A percentile compares a stretch with the other conserved stretches of the same genome.
Evolutionary conservation across 495 filamentous ascomycete species (phyloP).

Genomic region (Neurospora sp.): DNA sequence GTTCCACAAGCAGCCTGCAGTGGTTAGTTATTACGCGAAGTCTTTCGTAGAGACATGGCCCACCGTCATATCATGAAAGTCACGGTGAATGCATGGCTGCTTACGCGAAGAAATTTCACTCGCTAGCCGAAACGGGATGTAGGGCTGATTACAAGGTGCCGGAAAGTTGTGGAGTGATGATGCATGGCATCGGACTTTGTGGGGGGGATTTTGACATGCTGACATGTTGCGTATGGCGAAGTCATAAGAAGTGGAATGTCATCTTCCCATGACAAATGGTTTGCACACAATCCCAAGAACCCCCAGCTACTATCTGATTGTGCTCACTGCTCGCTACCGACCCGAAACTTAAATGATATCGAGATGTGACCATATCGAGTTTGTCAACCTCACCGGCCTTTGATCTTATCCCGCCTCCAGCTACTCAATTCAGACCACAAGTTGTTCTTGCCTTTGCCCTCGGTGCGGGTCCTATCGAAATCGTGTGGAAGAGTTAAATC

Average conservation of each 20-base stretch:
- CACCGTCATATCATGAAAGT: background rate
- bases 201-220: background rate
- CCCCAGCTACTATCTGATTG: background rate
- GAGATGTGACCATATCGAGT: background rate
- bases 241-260: background rate
- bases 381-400: background rate
- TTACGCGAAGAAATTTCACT: background rate
- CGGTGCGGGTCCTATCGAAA: background rate
- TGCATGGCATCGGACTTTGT: background rate
- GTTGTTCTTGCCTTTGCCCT: background rate
- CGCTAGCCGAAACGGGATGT: background rate
- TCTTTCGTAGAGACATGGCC: background rate
- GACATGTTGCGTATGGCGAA: background rate
- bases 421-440: background rate
- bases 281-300: background rate
- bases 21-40: background rate
- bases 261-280: background rate
- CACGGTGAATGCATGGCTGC: background rate
- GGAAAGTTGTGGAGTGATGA: background rate
- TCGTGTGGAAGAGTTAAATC: background rate
- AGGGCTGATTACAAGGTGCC: background rate
- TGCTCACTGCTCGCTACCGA: background rate
- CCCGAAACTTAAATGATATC: background rate
- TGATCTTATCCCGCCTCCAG: background rate
- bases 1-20: background rate